These are phyloP conservation scores for Fusarium aywerte DNA, from an alignment of 2,329 filamentous ascomycete species.

Conservation along the genomic window DNA sequence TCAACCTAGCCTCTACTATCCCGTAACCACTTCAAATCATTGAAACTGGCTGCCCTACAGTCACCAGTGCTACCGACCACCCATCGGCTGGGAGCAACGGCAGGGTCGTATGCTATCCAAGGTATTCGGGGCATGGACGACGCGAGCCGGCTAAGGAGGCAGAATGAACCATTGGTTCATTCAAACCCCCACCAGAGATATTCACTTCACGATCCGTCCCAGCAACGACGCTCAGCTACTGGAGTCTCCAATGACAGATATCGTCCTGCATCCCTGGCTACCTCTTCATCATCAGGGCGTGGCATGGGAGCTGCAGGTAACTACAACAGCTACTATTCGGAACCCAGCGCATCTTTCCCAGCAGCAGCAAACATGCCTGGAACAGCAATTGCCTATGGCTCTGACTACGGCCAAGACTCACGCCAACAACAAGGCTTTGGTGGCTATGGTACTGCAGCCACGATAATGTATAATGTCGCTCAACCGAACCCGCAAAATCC, in stretches of 20 bases:
- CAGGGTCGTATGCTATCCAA: slow-evolving; percentile 64
- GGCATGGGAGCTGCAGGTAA: slow-evolving; percentile 66
- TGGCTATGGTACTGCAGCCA: slow-evolving; percentile 67
- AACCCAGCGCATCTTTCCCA: slow-evolving; percentile 62
- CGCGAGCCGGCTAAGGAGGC: slow-evolving; percentile 77
- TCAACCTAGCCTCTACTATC: slow-evolving; percentile 20
- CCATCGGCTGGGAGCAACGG: slow-evolving; percentile 70
- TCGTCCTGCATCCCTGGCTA: slow-evolving; percentile 61
- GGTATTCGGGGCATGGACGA: slow-evolving; percentile 79
- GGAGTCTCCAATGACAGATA: slow-evolving; percentile 55
- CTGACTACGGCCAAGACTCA: slow-evolving; percentile 73
- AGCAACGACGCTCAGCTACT: slow-evolving; percentile 54
- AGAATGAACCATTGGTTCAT: slow-evolving; percentile 77
- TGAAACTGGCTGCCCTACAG: slow-evolving; percentile 44
- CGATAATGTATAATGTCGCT: slow-evolving; percentile 83
- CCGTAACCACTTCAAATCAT: slow-evolving; percentile 21
- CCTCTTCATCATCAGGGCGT: slow-evolving; percentile 59
- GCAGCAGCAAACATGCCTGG: slow-evolving; percentile 68
- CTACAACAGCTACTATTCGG: slow-evolving; percentile 70
- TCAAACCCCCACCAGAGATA: slow-evolving; percentile 67
- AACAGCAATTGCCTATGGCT: slow-evolving; percentile 66
- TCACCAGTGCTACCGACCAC: slow-evolving; percentile 61
- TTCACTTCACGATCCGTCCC: slow-evolving; percentile 60
- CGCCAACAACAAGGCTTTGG: slow-evolving; percentile 66
- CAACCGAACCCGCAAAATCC: slow-evolving; percentile 69